Base-by-base conservation (phyloP, 228 moss, liverwort and hornwort genomes). In the Sphagnum fallax region DNA sequence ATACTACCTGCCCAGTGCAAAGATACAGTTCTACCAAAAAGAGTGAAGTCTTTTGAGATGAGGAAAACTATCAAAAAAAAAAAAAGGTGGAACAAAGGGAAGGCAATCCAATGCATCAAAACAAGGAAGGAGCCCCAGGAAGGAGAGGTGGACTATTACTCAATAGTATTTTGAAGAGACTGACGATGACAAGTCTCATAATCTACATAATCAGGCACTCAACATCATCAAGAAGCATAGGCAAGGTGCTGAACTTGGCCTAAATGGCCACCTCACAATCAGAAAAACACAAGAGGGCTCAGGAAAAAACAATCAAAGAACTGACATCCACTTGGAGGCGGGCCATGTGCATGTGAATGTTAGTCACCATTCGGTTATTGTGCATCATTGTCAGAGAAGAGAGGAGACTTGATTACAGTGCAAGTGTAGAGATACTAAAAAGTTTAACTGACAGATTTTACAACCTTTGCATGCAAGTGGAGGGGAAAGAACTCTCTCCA, bases 261-360 rank as follows among this genome's bases (percentile, higher is more conserved):
- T 83, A 9, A 89, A 87, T 53, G 62, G 75, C 32, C 75, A 73
- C 51, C 50, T 71, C 11, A 65, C 62, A 8, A 52, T 50, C 62
- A 79, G 81, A 50, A 86, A 74, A 52, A 81, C 77, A 62, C 79
- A 82, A 67, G 89, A 80, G 8, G 74, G 74, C 16, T 65, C 73
- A 13, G 84, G 77, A 64, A 77, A 76, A 69, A 76, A 81, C 57
- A 76, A 84, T 55, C 79, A 82, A 51, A 84, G 81, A 65, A 91
- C 91, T 58, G 87, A 85, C 13, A 91, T 90, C 62, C 83, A 86
- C 16, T 65, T 89, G 32, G 95, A 84, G 77, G 80, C 87, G 4
- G 91, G 89, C n/a, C 82, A 84, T 6, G 87, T 88, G 18, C 73
- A 79, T 60, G 67, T 75, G 72, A 85, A 79, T 52, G 63, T 75